Evolutionary conservation across 805 yeast genomes (phyloP).

Genomic region (Teunomyces funiuensis): DNA sequence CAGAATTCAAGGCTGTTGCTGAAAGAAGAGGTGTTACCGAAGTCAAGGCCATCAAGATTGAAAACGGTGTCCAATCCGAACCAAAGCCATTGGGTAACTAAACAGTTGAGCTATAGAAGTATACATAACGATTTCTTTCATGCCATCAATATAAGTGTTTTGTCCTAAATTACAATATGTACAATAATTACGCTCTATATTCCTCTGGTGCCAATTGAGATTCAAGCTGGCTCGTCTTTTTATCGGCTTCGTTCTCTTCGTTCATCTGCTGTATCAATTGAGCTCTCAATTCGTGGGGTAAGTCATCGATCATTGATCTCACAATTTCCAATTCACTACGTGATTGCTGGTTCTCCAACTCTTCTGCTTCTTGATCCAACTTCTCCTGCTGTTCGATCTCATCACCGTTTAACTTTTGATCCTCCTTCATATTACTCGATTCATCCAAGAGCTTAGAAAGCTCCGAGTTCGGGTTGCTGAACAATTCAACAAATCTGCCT

Average conservation of each 20-base stretch:
- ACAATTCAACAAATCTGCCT: slow-evolving; percentile 40
- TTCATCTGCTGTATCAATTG: slow-evolving; percentile 29
- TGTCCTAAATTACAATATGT: slow-evolving; percentile 5
- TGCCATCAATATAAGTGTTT: slow-evolving; percentile 1
- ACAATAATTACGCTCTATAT: slow-evolving; percentile 3
- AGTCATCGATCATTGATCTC: slow-evolving; percentile 34
- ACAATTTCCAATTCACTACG: slow-evolving; percentile 24
- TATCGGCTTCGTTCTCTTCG: slow-evolving; percentile 10
- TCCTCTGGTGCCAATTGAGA: slow-evolving; percentile 1
- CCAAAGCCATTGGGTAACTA: slow-evolving; percentile 38
- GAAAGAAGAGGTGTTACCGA: slow-evolving; percentile 74
- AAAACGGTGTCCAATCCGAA: slow-evolving; percentile 58
- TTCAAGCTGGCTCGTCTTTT: background rate
- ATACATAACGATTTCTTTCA: background rate
- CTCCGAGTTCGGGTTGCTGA: slow-evolving; percentile 41
- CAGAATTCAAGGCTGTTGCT: slow-evolving; percentile 73
- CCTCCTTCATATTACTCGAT: slow-evolving; percentile 23
- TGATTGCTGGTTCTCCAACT: slow-evolving; percentile 17
- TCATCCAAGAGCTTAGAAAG: slow-evolving; percentile 42
- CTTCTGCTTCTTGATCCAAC: slow-evolving; percentile 25
- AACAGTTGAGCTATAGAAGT: slow-evolving; percentile 2
- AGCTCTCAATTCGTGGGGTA: slow-evolving; percentile 32
- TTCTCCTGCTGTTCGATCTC: slow-evolving; percentile 26
- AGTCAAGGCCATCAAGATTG: slow-evolving; percentile 67
- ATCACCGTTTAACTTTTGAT: slow-evolving; percentile 18